These are phyloP conservation scores for Cercospora sesami DNA, from an alignment of 2,329 filamentous ascomycete genomes.

Conservation along the genomic window DNA sequence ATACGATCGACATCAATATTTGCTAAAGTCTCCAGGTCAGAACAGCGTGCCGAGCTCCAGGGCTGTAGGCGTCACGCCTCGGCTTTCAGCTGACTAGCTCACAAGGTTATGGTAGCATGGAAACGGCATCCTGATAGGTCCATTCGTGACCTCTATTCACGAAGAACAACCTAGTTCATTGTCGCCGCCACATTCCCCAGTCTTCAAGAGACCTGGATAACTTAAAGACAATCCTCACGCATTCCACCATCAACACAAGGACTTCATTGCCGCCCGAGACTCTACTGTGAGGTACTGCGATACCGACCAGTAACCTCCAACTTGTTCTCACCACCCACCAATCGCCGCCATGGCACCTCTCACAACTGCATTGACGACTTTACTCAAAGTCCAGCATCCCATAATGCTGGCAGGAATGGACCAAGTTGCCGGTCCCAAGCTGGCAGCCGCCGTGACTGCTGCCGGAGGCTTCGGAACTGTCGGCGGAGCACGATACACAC, in stretches of 20 bases:
- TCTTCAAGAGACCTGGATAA: neutral
- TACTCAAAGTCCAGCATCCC: conserved; percentile 94
- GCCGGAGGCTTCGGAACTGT: conserved; percentile 94
- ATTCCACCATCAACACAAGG: neutral
- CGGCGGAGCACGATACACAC: conserved; percentile 89
- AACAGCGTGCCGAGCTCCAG: conserved; percentile 2
- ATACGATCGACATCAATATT: conserved; percentile 1
- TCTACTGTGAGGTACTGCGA: neutral
- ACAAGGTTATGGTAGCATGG: neutral
- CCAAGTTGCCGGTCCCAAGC: conserved; percentile 90
- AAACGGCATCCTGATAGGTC: neutral
- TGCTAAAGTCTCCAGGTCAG: neutral
- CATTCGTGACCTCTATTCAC: neutral
- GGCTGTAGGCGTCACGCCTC: neutral
- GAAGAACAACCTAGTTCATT: neutral
- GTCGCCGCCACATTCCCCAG: neutral
- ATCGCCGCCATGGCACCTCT: conserved; percentile 58
- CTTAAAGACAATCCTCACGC: neutral
- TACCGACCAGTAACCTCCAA: neutral
- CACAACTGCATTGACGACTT: conserved; percentile 84
- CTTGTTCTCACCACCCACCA: neutral
- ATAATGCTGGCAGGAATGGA: conserved; percentile 97
- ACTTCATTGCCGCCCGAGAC: neutral
- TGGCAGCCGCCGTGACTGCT: conserved; percentile 93
- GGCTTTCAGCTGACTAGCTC: neutral